Evolutionary conservation across 805 yeast species (phyloP), one percentile per base, ranked within the genome.

Genomic region (Pichia ethanolica): DNA sequence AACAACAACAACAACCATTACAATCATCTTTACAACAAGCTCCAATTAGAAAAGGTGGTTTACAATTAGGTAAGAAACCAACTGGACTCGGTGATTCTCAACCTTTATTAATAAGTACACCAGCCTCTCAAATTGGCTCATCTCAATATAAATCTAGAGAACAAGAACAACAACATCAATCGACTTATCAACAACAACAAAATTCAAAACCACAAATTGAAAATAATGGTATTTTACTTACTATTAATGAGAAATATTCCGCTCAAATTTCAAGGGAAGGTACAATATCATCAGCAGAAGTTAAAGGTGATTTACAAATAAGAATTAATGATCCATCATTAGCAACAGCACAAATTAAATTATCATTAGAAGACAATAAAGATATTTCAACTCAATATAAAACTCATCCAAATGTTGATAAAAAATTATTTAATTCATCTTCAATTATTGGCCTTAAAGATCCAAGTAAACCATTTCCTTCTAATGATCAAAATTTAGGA

Each of bases 351-450:
- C 79, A 78, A 62, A 74, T 93, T 51, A 62, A 77, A 53, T 70
- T 90, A 55, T 66, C 71, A 39, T 73, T 81, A 39, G 72, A 68
- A 26, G 75, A 76, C 33, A 68, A 71, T 39, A 68, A 75, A 13
- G 66, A 72, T 37, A 79, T 71, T 55, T 45, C 48, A 25, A 71
- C 81, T 42, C 89, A 84, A 62, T 93, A 79, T 72, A 90, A 90
- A 68, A 89, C 98, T 13, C 97, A 93, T 72, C 99, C 99, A 55
- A 90, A 91, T 64, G 95, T 93, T 56, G 97, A 93, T 70, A 83
- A 86, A 61, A 71, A 70, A 39, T 67, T 79, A 61, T 93, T 91
- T 66, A 73, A 76, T 42, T 64, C 75, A 12, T 66, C 72, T 13
- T 72, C 77, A 50, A 67, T 77, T 40, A 81, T 93, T 60, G 85